Evolutionary conservation across 1,284 basidiomycete species (phyloP), one percentile per base, ranked within the genome.

Genomic region (Cystobasidium sp.): DNA sequence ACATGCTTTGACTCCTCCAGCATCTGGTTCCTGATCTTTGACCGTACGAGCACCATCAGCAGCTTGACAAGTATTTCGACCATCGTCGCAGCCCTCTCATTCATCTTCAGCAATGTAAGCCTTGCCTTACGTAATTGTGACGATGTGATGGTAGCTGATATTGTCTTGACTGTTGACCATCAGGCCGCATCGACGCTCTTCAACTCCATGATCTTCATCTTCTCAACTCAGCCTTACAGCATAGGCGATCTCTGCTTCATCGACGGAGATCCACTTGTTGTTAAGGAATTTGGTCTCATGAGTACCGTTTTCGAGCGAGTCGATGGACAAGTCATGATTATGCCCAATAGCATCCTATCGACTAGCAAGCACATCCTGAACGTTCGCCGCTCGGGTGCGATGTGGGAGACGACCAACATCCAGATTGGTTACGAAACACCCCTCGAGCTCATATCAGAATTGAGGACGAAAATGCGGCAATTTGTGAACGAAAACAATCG

Each of bases 161-260:
- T 70, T 24, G 43, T 24, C 6, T 93, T 92, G 31, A 31, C 31
- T 5, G 5, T 31, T 31, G 31, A 31, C 31, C 78, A 91, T 91
- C 4, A 92, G 81, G 90, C 91, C 7, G 91, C 91, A 8, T 89
- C 91, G 79, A 90, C 88, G 3, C 83, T 93, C 7, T 93, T 93
- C 78, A 90, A 92, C 84, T 90, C 90, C 87, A 85, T 91, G 47
- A 89, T 91, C 79, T 92, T 93, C 84, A 92, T 92, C 77, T 92
- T 93, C 82, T 90, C 90, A 0, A 91, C 90, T 0, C 90, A 91
- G 46, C 59, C 67, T 10, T 76, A 55, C 47, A 24, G 52, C 31
- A 44, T 72, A n/a, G 90, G 90, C 22, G 91, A 91, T 79, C 82
- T 91, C 41, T 88, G 91, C 9, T 87, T 91, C 85, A 91, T 91